Base-by-base conservation (phyloP, 176 grass and related monocot species). In the Ampelocalamus luodianensis region DNA sequence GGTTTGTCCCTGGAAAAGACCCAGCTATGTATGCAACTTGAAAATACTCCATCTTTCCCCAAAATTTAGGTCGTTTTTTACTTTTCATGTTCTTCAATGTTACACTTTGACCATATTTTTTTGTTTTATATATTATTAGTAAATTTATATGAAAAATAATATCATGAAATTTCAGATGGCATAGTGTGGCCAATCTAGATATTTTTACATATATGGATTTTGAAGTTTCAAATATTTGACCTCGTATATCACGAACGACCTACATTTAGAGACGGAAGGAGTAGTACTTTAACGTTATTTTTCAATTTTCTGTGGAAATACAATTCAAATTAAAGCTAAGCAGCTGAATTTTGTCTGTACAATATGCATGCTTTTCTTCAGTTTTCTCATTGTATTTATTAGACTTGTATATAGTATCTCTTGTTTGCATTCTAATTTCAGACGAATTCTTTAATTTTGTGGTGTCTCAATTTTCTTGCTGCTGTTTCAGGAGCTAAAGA, bases 401-500 rank as follows among this genome's bases (percentile, higher is more conserved):
- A 71, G n/a, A 78, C 27, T 62, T 53, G 6, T 70, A 63, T 44
- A 23, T 64, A 43, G 1, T 32, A n/a, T 69, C 23, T 85, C 17
- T 81, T 76, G 17, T 62, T 59, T 65, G 24, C 10, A 76, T 73
- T 81, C 54, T 43, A 81, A 12, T 85, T 72, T 71, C 62, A n/a
- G 48, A 51, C 24, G 15, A 26, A 46, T 27, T 49, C 2, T 27
- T 60, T 71, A 58, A 20, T 61, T 27, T 73, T 68, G 3, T 85
- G n/a, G 12, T 62, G 37, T 87, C 32, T 82, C 32, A 27, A 77
- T 83, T 77, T 82, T 75, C 39, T 62, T 86, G 45, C 36, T 87
- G 18, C 55, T 87, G 11, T 78, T 83, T 90, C 68, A 99, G 96
- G 96, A 99, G 82, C 85, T 96, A 71, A 92, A 90, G 83, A 96